A percentile compares a stretch with the other conserved stretches of the same genome.
These are phyloP conservation scores for Albugo laibachii DNA, from an alignment of 352 stramenopile genomes.

Conservation along the genomic window DNA sequence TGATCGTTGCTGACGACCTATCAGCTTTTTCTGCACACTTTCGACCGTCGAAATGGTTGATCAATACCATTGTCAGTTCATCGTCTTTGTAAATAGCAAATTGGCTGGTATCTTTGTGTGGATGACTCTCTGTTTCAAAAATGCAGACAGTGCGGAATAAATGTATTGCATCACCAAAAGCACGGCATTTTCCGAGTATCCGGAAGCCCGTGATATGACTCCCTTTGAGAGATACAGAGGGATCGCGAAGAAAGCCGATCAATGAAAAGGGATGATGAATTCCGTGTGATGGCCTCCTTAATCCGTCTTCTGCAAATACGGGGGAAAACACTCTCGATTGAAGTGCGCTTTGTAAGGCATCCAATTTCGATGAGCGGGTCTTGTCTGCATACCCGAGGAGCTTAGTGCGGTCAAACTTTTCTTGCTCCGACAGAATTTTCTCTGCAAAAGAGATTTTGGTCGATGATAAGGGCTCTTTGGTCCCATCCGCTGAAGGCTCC, in stretches of 20 bases:
- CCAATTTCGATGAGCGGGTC: not conserved
- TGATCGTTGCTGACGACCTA: slow-evolving; percentile 3
- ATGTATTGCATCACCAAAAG: slow-evolving; percentile 31
- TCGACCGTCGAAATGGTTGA: slow-evolving; percentile 24
- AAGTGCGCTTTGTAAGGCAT: not conserved
- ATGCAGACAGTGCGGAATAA: slow-evolving; percentile 48
- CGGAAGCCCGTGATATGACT: slow-evolving; percentile 18
- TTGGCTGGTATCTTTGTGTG: slow-evolving; percentile 18
- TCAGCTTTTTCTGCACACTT: not conserved
- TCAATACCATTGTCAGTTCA: slow-evolving; percentile 57
- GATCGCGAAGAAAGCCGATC: slow-evolving; percentile 24
- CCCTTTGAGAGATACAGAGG: not conserved
- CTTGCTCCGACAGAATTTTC: not conserved
- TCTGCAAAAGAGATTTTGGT: not conserved
- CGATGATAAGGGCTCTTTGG: not conserved
- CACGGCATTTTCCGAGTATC: slow-evolving; percentile 51
- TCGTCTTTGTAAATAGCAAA: slow-evolving; percentile 71
- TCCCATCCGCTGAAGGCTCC: no score
- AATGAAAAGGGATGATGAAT: slow-evolving; percentile 54
- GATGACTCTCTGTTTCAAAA: slow-evolving; percentile 16
- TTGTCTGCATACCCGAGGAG: not conserved
- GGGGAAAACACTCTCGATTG: no score
- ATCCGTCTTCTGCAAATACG: slow-evolving; percentile 1
- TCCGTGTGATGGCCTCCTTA: slow-evolving; percentile 57
- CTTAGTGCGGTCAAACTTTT: not conserved